These are phyloP conservation scores for Colletotrichum orchidophilum DNA, from an alignment of 2,329 filamentous ascomycete genomes.

Conservation along the genomic window DNA sequence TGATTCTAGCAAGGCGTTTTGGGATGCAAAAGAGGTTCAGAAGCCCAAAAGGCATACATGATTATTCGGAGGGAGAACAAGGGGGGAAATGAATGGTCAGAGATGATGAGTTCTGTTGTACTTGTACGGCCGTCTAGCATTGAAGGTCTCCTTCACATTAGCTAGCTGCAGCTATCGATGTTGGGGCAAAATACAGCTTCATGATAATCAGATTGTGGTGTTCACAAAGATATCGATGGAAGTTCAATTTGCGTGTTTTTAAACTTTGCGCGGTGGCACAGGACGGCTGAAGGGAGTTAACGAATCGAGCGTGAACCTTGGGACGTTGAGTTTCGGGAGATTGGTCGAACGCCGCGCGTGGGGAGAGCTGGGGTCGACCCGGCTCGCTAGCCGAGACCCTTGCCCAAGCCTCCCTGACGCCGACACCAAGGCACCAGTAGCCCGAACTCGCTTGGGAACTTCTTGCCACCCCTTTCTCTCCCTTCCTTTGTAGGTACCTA, in stretches of 20 bases:
- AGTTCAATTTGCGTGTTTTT: not conserved
- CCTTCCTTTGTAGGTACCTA: not conserved
- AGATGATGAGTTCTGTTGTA: conserved; percentile 24
- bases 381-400: not conserved
- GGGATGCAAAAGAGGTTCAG: not conserved
- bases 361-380: not conserved
- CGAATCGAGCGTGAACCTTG: not conserved
- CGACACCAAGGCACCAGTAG: conserved; percentile 6
- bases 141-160: not conserved
- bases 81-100: not conserved
- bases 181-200: conserved; percentile 1
- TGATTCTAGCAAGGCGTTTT: conserved; percentile 32
- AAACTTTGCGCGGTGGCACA: not conserved
- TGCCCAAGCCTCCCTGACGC: not conserved
- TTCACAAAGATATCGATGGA: not conserved
- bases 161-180: not conserved
- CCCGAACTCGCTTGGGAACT: conserved; percentile 20
- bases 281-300: not conserved
- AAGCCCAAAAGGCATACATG: not conserved
- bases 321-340: not conserved
- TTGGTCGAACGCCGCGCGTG: not conserved
- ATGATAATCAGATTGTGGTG: conserved; percentile 9
- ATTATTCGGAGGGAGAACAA: not conserved
- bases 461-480: not conserved
- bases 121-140: conserved; percentile 15